Base-by-base conservation (phyloP, 2,329 filamentous ascomycete genomes). In the Fusarium liriodendri region DNA sequence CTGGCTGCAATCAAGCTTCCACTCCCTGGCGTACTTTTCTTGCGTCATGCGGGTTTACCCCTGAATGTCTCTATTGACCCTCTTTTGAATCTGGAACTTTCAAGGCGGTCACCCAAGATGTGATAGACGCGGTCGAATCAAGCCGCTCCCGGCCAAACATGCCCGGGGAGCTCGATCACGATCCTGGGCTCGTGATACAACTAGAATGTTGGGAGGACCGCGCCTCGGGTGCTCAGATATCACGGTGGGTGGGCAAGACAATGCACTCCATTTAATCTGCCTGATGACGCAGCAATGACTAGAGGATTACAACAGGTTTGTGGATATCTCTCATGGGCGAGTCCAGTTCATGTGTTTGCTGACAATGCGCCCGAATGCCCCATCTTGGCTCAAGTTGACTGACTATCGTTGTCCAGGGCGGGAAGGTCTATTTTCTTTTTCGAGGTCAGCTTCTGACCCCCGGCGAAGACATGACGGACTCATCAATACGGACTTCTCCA, bases 271-370 rank as follows among this genome's bases (percentile, higher is more conserved):
- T 62, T 32, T 29, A 37, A 22, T 61, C 25, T 68, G 37, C 40
- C 62, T 33, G 37, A 73, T 75, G 72, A 72, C 70, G 65, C 32
- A 20, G 11, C 7, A 37, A 59, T 66, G 63, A 70, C 66, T 57
- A 14, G 27, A 20, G 20, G 9, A 33, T 62, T 58, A 57, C 35
- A 67, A 42, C 22, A 45, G 37, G 42, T 32, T 22, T 29, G 6
- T 35, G 45, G 27, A 42, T 37, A 61, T 62, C 29, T 29, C 37
- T 20, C 60, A 32, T 29, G 42, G 37, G 25, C 18, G 54, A 58
- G 52, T 18, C 52, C 32, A 35, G 52, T 25, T 37, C 13, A 22
- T 20, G 13, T 37, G 32, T 38, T 38, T 58, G 35, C 35, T 27
- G 22, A 38, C 55, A 38, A 37, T 58, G 55, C 18, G 10, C 35